Conservation (phyloP, 1,139 yeast genomes). For the Meyerozyma elateridarum region DNA sequence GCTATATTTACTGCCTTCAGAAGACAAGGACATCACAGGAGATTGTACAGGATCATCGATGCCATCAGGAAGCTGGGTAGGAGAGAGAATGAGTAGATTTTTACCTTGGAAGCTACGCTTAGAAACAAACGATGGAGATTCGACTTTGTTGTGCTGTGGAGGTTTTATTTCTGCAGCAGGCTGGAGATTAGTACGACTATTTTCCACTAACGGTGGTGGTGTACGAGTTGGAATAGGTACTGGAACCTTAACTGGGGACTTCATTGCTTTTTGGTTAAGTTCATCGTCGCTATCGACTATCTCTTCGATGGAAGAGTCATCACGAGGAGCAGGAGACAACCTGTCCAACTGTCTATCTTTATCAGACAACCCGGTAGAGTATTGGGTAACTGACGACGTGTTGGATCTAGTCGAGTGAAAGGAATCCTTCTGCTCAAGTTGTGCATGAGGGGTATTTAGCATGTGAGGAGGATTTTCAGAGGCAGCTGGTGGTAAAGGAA, state of each 20-base stretch:
- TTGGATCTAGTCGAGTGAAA: slow-evolving; percentile 15
- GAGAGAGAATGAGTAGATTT: slow-evolving; percentile 37
- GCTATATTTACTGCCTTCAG: slow-evolving; percentile 6
- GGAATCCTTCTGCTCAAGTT: slow-evolving; percentile 12
- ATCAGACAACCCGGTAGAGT: slow-evolving; percentile 12
- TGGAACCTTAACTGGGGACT: slow-evolving; percentile 1
- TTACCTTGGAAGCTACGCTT: slow-evolving; percentile 19
- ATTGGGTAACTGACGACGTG: slow-evolving; percentile 13
- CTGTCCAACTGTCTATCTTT: slow-evolving; percentile 4
- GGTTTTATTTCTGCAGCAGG: neutral
- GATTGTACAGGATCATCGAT: slow-evolving; percentile 13
- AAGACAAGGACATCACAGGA: slow-evolving; percentile 2
- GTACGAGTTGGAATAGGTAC: slow-evolving; percentile 2
- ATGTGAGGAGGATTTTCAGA: slow-evolving; percentile 5
- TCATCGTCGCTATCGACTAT: slow-evolving; percentile 40
- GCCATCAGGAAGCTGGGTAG: slow-evolving; percentile 35
- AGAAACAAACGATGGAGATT: slow-evolving; percentile 4
- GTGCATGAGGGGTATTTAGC: slow-evolving; percentile 9
- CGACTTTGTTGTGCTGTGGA: neutral
- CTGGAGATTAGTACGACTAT: neutral
- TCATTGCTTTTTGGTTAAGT: slow-evolving; percentile 11
- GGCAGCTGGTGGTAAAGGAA: slow-evolving; percentile 31
- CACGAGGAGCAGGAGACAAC: slow-evolving; percentile 8
- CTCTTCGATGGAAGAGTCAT: slow-evolving; percentile 39
- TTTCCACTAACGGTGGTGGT: slow-evolving; percentile 5